A percentile compares a stretch with the other conserved stretches of the same genome.
These are phyloP conservation scores for Aspergillus sp. DNA, from an alignment of 2,329 filamentous ascomycete genomes.

Conservation along the genomic window DNA sequence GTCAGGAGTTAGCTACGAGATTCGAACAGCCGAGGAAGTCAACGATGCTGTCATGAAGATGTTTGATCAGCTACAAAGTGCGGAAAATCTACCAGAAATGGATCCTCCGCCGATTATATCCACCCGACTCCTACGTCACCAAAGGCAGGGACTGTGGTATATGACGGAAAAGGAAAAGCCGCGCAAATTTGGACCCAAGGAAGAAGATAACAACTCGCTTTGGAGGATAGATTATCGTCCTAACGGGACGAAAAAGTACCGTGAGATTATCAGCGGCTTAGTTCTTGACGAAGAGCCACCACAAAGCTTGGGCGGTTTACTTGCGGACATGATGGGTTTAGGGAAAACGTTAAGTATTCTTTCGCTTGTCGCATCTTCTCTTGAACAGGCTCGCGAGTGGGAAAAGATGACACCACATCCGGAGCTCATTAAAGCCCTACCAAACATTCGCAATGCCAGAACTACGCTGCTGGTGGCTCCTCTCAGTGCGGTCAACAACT, in stretches of 20 bases:
- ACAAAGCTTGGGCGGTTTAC: slow-evolving; percentile 64
- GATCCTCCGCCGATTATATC: slow-evolving; percentile 57
- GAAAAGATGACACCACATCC: slow-evolving; percentile 45
- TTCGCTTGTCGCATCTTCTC: slow-evolving; percentile 63
- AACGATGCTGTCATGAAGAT: slow-evolving; percentile 76
- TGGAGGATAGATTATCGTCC: slow-evolving; percentile 61
- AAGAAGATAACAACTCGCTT: slow-evolving; percentile 62
- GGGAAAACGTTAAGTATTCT: slow-evolving; percentile 82
- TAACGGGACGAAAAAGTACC: slow-evolving; percentile 58
- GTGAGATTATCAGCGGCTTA: slow-evolving; percentile 79
- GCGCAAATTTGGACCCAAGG: slow-evolving; percentile 50
- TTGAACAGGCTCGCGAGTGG: slow-evolving; percentile 59
- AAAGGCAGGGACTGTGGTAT: slow-evolving; percentile 84
- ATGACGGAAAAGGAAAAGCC: slow-evolving; percentile 72
- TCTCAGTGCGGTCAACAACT: slow-evolving; percentile 85
- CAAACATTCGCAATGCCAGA: slow-evolving; percentile 57
- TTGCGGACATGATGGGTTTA: slow-evolving; percentile 85
- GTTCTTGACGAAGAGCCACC: slow-evolving; percentile 54
- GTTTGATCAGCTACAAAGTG: slow-evolving; percentile 75
- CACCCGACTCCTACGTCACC: slow-evolving; percentile 70
- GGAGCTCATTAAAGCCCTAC: slow-evolving; percentile 22
- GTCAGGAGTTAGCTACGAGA: slow-evolving; percentile 29
- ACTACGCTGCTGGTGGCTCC: slow-evolving; percentile 84
- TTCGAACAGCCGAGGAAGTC: slow-evolving; percentile 76
- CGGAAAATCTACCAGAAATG: slow-evolving; percentile 67